Percentiles rank a stretch among this genome's conserved stretches.
Evolutionary conservation across 2,329 filamentous ascomycete species (phyloP).

Genomic region (Aspergillus alliaceus): DNA sequence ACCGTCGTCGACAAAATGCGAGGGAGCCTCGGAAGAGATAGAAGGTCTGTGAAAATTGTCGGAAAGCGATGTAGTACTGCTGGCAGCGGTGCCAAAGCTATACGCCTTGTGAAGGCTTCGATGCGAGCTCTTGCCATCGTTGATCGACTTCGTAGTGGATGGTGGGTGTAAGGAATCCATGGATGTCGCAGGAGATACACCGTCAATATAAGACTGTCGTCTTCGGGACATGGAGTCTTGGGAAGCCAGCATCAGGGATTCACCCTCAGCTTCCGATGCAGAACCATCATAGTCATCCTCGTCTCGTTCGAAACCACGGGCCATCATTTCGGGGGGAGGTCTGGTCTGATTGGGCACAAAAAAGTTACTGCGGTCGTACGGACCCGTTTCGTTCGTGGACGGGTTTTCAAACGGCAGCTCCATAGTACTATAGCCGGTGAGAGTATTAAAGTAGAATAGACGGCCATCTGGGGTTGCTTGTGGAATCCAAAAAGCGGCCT

Average conservation of each 20-base stretch:
- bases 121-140: slow-evolving; percentile 48
- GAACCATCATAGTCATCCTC: slow-evolving; percentile 93
- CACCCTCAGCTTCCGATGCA: slow-evolving; percentile 81
- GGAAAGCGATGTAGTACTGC: slow-evolving; percentile 56
- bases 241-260: slow-evolving; percentile 68
- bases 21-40: slow-evolving; percentile 59
- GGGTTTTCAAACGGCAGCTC: slow-evolving; percentile 93
- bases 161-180: slow-evolving; percentile 86
- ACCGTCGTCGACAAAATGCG: slow-evolving; percentile 90
- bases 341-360: slow-evolving; percentile 86
- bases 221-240: slow-evolving; percentile 66
- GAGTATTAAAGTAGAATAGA: slow-evolving; percentile 96
- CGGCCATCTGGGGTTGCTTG: slow-evolving; percentile 92
- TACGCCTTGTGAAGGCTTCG: slow-evolving; percentile 23
- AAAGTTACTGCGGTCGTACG: slow-evolving; percentile 83
- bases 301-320: slow-evolving; percentile 74
- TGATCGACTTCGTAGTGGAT: slow-evolving; percentile 57
- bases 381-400: slow-evolving; percentile 76
- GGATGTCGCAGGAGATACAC: slow-evolving; percentile 80
- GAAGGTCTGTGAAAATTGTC: slow-evolving; percentile 49
- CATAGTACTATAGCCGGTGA: slow-evolving; percentile 92
- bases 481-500: slow-evolving; percentile 97
- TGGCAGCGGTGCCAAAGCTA: slow-evolving; percentile 49
- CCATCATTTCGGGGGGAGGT: slow-evolving; percentile 88
- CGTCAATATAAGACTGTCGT: slow-evolving; percentile 67